A percentile compares a stretch with the other conserved stretches of the same genome.
Conservation (phyloP, 2,329 filamentous ascomycete genomes). For the Phoma sp. region DNA sequence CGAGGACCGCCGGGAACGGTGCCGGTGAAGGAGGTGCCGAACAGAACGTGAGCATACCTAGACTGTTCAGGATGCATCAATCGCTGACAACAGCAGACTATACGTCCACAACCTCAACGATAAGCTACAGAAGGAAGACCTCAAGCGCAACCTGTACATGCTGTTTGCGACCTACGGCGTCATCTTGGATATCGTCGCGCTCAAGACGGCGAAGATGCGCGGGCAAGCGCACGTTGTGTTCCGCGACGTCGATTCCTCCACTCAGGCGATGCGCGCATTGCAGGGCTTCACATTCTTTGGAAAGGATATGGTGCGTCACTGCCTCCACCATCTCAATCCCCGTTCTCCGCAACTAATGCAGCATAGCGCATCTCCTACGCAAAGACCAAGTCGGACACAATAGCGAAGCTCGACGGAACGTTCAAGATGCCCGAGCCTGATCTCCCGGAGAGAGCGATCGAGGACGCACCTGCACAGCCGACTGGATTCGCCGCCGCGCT, state of each 20-base stretch:
- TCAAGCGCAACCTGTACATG: constrained; percentile 87
- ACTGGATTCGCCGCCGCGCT: constrained; percentile 48
- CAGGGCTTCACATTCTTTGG: constrained; percentile 88
- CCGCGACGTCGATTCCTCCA: constrained; percentile 86
- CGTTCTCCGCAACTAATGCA: background rate
- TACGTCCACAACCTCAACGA: constrained; percentile 89
- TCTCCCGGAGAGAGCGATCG: constrained; percentile 23
- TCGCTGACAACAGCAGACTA: constrained; percentile 61
- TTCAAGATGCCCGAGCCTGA: constrained; percentile 69
- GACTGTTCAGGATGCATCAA: background rate
- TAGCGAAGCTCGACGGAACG: constrained; percentile 90
- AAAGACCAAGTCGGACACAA: constrained; percentile 84
- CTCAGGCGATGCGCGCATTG: constrained; percentile 87
- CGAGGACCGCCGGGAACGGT: constrained; percentile 34
- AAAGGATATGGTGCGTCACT: constrained; percentile 73
- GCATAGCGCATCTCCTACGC: constrained; percentile 86
- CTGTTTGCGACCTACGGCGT: constrained; percentile 93
- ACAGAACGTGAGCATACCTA: constrained; percentile 40
- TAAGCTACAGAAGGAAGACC: constrained; percentile 87
- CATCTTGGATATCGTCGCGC: constrained; percentile 86
- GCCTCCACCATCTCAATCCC: background rate
- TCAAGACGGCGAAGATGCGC: constrained; percentile 91
- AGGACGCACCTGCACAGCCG: constrained; percentile 47
- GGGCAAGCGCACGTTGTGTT: constrained; percentile 95
- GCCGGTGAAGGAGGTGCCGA: constrained; percentile 30